Percentiles rank a stretch among this genome's conserved stretches.
Conservation (phyloP, 441 rosid genomes). For the Erodium trifolium region DNA sequence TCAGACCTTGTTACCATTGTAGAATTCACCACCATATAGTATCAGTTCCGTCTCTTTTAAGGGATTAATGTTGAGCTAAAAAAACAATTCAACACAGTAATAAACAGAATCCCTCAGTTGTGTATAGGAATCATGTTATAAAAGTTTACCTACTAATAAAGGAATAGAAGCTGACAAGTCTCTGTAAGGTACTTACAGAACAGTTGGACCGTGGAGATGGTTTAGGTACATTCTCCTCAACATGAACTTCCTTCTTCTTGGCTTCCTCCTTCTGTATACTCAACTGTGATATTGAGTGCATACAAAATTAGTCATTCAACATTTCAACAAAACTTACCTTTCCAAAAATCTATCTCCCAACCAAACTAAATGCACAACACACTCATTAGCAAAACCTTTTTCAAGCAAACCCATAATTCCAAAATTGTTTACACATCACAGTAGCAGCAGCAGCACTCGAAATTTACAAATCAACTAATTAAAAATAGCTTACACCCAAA, state of each 20-base stretch:
- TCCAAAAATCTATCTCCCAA: not conserved
- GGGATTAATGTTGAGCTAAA: constrained; percentile 71
- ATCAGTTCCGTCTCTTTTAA: constrained; percentile 78
- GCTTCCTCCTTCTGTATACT: constrained; percentile 85
- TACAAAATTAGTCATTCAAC: not conserved
- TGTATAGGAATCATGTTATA: not conserved
- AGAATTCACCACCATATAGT: constrained; percentile 85
- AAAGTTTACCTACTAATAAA: not conserved
- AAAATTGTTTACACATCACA: not conserved
- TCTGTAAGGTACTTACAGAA: constrained; percentile 39
- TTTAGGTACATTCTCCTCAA: constrained; percentile 79
- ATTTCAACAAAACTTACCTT: not conserved
- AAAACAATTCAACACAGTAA: constrained; percentile 7
- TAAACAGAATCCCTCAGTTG: not conserved
- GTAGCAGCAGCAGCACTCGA: not conserved
- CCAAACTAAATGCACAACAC: not conserved
- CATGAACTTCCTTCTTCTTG: constrained; percentile 84
- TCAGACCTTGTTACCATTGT: constrained; percentile 82
- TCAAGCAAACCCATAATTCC: not conserved
- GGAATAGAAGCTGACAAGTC: not conserved
- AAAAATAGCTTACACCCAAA: not conserved
- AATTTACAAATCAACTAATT: not conserved
- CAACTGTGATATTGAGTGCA: constrained; percentile 31
- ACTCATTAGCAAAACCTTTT: not conserved
- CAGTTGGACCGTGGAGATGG: constrained; percentile 90